Percentiles rank a stretch among this genome's conserved stretches.
Evolutionary conservation across 441 rosid genomes (phyloP).

Genomic region (Gossypium laxum): DNA sequence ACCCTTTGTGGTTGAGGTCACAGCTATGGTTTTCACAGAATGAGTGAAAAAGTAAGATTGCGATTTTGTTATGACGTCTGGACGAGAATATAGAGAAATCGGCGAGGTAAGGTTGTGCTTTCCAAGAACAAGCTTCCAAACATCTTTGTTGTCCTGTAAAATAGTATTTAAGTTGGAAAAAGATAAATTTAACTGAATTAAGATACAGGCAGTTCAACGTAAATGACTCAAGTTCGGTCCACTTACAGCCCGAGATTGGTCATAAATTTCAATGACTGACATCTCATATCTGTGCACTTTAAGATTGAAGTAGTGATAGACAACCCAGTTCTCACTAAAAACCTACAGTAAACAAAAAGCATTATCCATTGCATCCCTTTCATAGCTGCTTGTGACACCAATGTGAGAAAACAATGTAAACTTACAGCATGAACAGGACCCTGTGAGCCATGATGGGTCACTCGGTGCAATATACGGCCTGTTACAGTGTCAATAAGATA

Average conservation of each 20-base stretch:
- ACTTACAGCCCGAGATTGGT: conserved; percentile 94
- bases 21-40: conserved; percentile 74
- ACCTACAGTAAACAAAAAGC: conserved; percentile 45
- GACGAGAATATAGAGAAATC: conserved; percentile 68
- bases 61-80: conserved; percentile 70
- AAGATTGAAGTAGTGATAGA: conserved; percentile 93
- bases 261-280: conserved; percentile 87
- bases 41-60: conserved; percentile 92
- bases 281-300: conserved; percentile 94
- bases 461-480: conserved; percentile 83
- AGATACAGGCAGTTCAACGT: too few species aligned
- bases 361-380: conserved; percentile 18
- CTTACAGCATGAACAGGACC: conserved; percentile 92
- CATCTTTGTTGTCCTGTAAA: conserved; percentile 86
- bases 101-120: conserved; percentile 93
- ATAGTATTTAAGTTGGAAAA: conserved; percentile 17
- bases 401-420: conserved; percentile 12
- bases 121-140: conserved; percentile 81
- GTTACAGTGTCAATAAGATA: conserved; percentile 86
- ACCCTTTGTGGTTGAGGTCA: conserved; percentile 92
- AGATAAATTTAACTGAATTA: conserved; percentile 11
- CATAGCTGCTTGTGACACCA: neutral
- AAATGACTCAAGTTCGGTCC: too few species aligned
- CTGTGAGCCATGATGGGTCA: conserved; percentile 87
- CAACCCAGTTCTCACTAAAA: conserved; percentile 94